These are phyloP conservation scores for Eucalyptus albens DNA, from an alignment of 345 rosid species.

Conservation along the genomic window DNA sequence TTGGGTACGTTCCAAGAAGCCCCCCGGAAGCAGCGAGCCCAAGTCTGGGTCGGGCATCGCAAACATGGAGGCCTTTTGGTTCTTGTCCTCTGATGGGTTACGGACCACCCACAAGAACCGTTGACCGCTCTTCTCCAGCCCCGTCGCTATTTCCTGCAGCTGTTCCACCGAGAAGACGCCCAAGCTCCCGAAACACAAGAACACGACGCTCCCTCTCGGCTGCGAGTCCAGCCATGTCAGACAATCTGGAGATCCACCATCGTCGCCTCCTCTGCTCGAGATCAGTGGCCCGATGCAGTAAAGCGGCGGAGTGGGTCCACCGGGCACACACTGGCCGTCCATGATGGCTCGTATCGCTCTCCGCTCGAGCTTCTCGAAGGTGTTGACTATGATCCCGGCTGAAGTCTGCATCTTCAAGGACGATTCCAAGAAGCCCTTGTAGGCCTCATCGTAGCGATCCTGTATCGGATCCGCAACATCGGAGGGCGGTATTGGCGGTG, in stretches of 20 bases:
- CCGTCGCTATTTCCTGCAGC: constrained; percentile 25
- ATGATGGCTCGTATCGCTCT: constrained; percentile 14
- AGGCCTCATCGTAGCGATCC: constrained; percentile 8
- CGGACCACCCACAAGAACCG: constrained; percentile 50
- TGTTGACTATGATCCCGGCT: constrained; percentile 39
- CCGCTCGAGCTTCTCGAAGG: constrained; percentile 38
- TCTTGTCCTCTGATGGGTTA: constrained; percentile 11
- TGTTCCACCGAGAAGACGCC: constrained; percentile 32
- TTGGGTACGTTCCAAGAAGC: constrained; percentile 20
- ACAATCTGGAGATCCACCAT: background rate
- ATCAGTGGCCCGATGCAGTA: constrained; percentile 52
- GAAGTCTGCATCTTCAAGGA: constrained; percentile 3
- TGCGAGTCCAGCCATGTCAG: constrained; percentile 39
- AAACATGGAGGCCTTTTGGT: background rate
- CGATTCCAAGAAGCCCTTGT: constrained; percentile 2
- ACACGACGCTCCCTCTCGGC: constrained; percentile 33
- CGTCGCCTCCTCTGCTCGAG: background rate
- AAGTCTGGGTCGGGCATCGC: constrained; percentile 6
- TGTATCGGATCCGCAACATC: constrained; percentile 6
- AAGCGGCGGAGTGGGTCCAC: constrained; percentile 15
- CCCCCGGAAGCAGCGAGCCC: constrained; percentile 22
- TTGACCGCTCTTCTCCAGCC: constrained; percentile 34
- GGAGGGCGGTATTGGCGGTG: constrained; percentile 8
- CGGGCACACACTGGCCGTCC: constrained; percentile 27
- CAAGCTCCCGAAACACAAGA: constrained; percentile 47